Percentiles rank a stretch among this genome's conserved stretches.
Evolutionary conservation across 306 rosid genomes (phyloP).

Genomic region (Corylus avellana): DNA sequence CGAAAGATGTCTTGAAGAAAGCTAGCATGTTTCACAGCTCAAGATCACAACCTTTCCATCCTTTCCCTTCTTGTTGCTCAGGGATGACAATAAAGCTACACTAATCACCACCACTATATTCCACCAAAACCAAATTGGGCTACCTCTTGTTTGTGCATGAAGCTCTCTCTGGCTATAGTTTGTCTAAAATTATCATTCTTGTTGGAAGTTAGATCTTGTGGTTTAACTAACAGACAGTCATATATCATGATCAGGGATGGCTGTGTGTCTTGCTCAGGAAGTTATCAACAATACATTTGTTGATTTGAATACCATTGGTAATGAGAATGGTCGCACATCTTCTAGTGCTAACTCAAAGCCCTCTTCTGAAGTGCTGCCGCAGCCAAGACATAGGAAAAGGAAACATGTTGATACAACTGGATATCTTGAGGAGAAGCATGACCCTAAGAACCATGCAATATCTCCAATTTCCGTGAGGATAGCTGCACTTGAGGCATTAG

Average conservation of each 20-base stretch:
- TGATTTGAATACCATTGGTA: slow-evolving; percentile 61
- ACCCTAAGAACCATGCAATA: slow-evolving; percentile 27
- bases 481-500: slow-evolving; percentile 85
- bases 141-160: slow-evolving; percentile 18
- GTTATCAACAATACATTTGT: slow-evolving; percentile 57
- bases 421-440: slow-evolving; percentile 46
- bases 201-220: slow-evolving; percentile 12
- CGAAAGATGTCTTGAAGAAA: too few species aligned
- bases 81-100: too few species aligned
- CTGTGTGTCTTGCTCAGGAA: slow-evolving; percentile 60
- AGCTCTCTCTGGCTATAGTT: slow-evolving; percentile 1
- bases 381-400: slow-evolving; percentile 58
- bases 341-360: slow-evolving; percentile 41
- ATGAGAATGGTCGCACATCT: slow-evolving; percentile 33
- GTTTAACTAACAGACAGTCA: slow-evolving; percentile 29
- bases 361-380: slow-evolving; percentile 33
- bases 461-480: slow-evolving; percentile 62
- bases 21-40: too few species aligned
- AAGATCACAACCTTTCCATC: too few species aligned
- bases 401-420: slow-evolving; percentile 44
- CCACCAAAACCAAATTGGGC: not conserved
- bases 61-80: too few species aligned
- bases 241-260: slow-evolving; percentile 70
- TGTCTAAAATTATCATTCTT: not conserved
- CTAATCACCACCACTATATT: too few species aligned